Conservation (phyloP, 495 filamentous ascomycete genomes). For the Rhizodiscina lignyota region DNA sequence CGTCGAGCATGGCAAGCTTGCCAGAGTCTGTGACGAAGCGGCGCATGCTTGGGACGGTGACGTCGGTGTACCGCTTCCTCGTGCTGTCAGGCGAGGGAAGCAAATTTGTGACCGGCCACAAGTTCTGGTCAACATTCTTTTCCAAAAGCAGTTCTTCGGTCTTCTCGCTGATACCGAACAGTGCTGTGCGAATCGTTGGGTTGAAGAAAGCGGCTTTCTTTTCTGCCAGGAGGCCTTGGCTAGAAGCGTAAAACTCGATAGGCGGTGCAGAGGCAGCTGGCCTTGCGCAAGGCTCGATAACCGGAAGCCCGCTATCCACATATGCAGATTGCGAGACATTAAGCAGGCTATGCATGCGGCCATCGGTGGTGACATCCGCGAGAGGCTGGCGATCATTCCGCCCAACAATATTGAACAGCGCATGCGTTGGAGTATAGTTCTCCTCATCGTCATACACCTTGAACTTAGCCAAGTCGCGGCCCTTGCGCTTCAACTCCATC, state of each 20-base stretch:
- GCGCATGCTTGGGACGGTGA: conserved; percentile 92
- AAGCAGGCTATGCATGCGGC: conserved; percentile 56
- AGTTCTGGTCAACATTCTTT: conserved; percentile 43
- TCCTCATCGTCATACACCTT: conserved; percentile 43
- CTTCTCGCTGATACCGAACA: conserved; percentile 48
- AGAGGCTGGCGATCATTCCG: conserved; percentile 43
- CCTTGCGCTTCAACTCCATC: conserved; percentile 29
- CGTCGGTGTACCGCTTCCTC: conserved; percentile 71
- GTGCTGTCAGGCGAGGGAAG: conserved; percentile 61
- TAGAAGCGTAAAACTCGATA: conserved; percentile 59
- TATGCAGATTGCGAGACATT: conserved; percentile 58
- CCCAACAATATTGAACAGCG: conserved; percentile 63
- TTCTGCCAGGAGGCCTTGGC: conserved; percentile 47
- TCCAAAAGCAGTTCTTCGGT: conserved; percentile 61
- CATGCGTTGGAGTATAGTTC: conserved; percentile 46
- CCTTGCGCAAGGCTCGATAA: conserved; percentile 64
- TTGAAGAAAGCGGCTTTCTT: conserved; percentile 70
- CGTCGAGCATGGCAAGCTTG: conserved; percentile 84
- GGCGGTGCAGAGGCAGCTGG: conserved; percentile 75
- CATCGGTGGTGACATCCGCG: conserved; percentile 54
- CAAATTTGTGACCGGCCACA: conserved; percentile 45
- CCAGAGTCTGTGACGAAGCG: conserved; percentile 97
- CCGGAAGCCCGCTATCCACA: conserved; percentile 47
- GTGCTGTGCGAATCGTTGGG: conserved; percentile 46
- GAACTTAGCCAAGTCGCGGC: conserved; percentile 25